Base-by-base conservation (phyloP, 73 alveolate genomes). In the Paramecium caudatum region DNA sequence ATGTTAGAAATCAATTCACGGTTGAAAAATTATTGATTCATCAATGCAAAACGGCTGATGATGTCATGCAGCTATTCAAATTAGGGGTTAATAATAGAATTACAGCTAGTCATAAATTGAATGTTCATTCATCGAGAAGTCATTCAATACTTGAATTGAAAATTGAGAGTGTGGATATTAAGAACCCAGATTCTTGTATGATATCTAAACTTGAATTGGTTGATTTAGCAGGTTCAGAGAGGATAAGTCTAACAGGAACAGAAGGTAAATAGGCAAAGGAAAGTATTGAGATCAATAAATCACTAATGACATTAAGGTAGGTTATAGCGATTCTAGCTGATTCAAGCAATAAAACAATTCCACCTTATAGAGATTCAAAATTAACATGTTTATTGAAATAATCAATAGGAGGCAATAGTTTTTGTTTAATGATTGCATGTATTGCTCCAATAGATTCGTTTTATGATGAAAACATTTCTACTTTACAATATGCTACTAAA, bases 191-290 rank as follows among this genome's bases (percentile, higher is more conserved):
- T 69, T 96, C 93, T 63, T 80, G 91, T 10, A 91, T 93, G 32
- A 83, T 82, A 27, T 92, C 98, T 21, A 98, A 98, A 90, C 94
- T 98, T 62, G 93, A 97, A 80, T 88, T 98, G 32, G 99, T 98
- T 0, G 99, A 98, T 94, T 92, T 98, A 69, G 99, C 99, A 10
- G 99, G 99, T 12, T 91, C 98, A 74, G 99, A 98, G 74, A 87
- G 99, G 50, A 94, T 94, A 17, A 91, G 98, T 19, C 46, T 85
- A 25, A 97, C 98, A 34, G 99, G 98, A 45, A 97, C 96, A 15
- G 95, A 94, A 94, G 98, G 99, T 17, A 46, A 94, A 30, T 96
- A 93, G 21, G 85, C 90, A 32, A 96, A 98, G 83, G 99, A 98
- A 94, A 94, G 98, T 30, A 95, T 98, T 7, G 99, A 97, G 74